Percentiles rank a stretch among this genome's conserved stretches.
Evolutionary conservation across 83 land plant genomes (phyloP).

Genomic region (Diphasiastrum complanatum): DNA sequence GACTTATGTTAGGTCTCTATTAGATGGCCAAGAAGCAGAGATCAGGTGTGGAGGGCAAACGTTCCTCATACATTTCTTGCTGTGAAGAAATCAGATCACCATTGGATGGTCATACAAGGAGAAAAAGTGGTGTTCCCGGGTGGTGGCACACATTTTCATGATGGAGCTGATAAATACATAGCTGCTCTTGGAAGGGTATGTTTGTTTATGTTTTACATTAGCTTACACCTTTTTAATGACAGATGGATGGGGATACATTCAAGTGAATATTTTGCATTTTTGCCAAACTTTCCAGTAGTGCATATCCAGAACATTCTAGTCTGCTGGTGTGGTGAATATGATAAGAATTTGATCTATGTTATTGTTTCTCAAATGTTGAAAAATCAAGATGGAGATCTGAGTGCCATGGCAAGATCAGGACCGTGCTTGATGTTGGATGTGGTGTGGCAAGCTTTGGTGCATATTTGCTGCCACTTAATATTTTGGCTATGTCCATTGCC

Average conservation of each 20-base stretch:
- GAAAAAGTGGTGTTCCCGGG: conserved; percentile 94
- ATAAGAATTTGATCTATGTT: too few relatives aligned
- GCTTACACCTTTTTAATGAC: too few relatives aligned
- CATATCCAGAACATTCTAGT: too few relatives aligned
- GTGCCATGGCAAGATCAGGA: conserved; percentile 67
- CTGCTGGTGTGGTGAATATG: too few relatives aligned
- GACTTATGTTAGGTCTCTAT: conserved; percentile 86
- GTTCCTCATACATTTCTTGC: conserved; percentile 95
- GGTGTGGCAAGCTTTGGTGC: conserved; percentile 99
- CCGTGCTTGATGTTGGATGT: conserved; percentile 90
- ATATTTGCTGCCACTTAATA: conserved; percentile 60
- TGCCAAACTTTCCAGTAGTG: too few relatives aligned
- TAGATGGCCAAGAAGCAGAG: conserved; percentile 88
- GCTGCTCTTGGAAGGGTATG: conserved; percentile 64
- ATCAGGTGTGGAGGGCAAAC: conserved; percentile 93
- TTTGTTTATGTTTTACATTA: too few relatives aligned
- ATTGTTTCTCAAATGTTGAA: conserved; percentile 84
- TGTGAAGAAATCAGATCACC: conserved; percentile 79
- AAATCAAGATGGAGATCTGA: conserved; percentile 59
- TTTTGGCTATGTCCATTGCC: conserved; percentile 88
- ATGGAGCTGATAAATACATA: conserved; percentile 96
- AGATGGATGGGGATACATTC: too few relatives aligned
- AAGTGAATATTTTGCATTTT: too few relatives aligned
- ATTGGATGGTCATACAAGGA: conserved; percentile 89
- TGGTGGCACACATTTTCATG: conserved; percentile 92